Conservation (phyloP, 1,139 yeast genomes). For the Wickerhamomyces sp. region DNA sequence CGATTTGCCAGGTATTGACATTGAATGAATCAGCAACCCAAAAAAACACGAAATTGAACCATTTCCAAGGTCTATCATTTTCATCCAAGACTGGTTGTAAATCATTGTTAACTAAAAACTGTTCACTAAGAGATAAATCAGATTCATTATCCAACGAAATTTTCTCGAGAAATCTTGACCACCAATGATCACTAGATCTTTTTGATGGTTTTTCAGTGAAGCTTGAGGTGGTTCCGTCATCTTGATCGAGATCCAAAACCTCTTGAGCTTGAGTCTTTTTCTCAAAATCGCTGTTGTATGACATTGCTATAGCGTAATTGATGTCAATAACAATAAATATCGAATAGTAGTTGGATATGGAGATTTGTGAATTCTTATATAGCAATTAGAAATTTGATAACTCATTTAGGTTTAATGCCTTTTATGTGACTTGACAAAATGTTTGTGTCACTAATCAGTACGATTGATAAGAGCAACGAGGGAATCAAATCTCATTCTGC, state of each 20-base stretch:
- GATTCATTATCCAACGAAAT: constrained; percentile 21
- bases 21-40: constrained; percentile 89
- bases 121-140: constrained; percentile 39
- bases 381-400: no score
- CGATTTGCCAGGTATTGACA: constrained; percentile 88
- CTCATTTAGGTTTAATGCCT: no score
- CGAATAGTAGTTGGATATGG: no score
- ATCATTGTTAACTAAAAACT: constrained; percentile 67
- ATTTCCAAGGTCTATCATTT: constrained; percentile 67
- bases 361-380: no score
- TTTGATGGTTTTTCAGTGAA: constrained; percentile 4
- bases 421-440: no score
- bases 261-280: background rate
- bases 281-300: no score
- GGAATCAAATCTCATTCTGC: no score
- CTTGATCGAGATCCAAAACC: constrained; percentile 5
- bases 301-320: no score
- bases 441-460: background rate
- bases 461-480: background rate
- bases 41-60: constrained; percentile 73
- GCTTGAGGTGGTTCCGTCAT: constrained; percentile 10
- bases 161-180: constrained; percentile 10
- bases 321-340: no score
- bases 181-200: constrained; percentile 1
- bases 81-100: constrained; percentile 68